Evolutionary conservation across 148 eudicot genomes (phyloP), one percentile per base, ranked within the genome.

Genomic region (Fagopyrum esculentum): DNA sequence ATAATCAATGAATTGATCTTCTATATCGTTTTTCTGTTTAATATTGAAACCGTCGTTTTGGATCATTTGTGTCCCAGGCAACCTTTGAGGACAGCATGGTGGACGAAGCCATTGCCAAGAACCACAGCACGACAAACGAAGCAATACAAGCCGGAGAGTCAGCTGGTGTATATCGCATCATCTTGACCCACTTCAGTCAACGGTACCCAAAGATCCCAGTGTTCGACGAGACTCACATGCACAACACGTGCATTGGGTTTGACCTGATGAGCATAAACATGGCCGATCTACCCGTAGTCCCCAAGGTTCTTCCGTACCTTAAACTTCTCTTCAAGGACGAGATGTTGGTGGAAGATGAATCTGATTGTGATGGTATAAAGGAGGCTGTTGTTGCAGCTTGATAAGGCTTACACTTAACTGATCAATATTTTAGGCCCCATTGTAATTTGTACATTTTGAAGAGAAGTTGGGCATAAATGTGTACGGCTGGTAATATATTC

Each of bases 161-260:
- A 11, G 97, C 93, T 5, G 97, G 96, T 43, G 98, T 80, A 3
- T 94, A 91, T 78, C 89, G 98, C 17, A 84, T 89, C 75, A 87
- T 94, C 44, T 93, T 94, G 15, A 94, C 98, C 10, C 98, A 94
- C 75, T 94, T 94, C 93, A 94, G 98, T 77, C 98, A 94, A 74
- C 81, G 98, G 61, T 94, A 94, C 82, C 97, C 98, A 0, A 94
- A 94, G 82, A 91, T 94, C 69, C 98, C 98, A 4, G 93, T 90
- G 40, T 89, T 94, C 17, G 93, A 92, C 35, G 86, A 91, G 68
- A 54, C 81, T 49, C 88, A 88, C 82, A 88, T 85, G 97, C 96
- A 90, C 48, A 90, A 91, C 61, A 88, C 96, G 1, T 90, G 97
- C 83, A 85, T 94, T 11, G 97, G 92, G 3, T 94, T 94, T 12